Conservation (phyloP, 345 rosid genomes). For the Euphorbia peplus region DNA sequence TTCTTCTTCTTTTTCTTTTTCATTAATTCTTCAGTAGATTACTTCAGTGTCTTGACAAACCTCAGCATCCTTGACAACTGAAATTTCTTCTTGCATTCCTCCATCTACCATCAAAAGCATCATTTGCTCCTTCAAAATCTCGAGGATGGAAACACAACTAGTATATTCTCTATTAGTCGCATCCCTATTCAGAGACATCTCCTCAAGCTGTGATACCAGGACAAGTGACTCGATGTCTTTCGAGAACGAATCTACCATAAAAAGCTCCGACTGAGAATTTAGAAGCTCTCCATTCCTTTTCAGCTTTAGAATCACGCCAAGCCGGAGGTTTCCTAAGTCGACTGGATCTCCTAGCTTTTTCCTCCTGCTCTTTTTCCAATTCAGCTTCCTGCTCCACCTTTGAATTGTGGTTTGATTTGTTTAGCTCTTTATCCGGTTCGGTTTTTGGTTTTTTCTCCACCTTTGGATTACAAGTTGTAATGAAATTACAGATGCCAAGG, state of each 20-base stretch:
- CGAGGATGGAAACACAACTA: slow-evolving; percentile 37
- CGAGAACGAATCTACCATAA: slow-evolving; percentile 40
- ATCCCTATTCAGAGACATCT: slow-evolving; percentile 36
- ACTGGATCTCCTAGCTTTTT: too few species aligned
- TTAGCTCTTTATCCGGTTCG: too few species aligned
- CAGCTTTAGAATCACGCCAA: slow-evolving; percentile 18
- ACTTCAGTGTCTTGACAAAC: too few species aligned
- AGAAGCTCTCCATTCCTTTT: slow-evolving; percentile 44
- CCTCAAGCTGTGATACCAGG: slow-evolving; percentile 50
- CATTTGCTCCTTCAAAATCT: slow-evolving; percentile 46
- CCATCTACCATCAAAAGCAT: slow-evolving; percentile 45
- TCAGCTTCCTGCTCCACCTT: too few species aligned
- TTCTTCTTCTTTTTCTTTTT: too few species aligned
- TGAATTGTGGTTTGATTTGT: too few species aligned
- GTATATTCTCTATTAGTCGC: slow-evolving; percentile 32
- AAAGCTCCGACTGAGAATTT: slow-evolving; percentile 52
- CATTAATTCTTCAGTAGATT: too few species aligned
- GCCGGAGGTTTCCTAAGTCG: too few species aligned
- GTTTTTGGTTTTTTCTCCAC: too few species aligned
- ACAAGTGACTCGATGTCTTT: slow-evolving; percentile 73
- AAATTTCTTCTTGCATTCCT: slow-evolving; percentile 42
- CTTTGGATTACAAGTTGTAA: too few species aligned
- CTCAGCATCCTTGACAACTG: slow-evolving; percentile 38
- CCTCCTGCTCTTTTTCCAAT: too few species aligned
- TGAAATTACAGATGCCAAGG: not conserved